Base-by-base conservation (phyloP, 148 eudicot species). In the Cornus controversa region DNA sequence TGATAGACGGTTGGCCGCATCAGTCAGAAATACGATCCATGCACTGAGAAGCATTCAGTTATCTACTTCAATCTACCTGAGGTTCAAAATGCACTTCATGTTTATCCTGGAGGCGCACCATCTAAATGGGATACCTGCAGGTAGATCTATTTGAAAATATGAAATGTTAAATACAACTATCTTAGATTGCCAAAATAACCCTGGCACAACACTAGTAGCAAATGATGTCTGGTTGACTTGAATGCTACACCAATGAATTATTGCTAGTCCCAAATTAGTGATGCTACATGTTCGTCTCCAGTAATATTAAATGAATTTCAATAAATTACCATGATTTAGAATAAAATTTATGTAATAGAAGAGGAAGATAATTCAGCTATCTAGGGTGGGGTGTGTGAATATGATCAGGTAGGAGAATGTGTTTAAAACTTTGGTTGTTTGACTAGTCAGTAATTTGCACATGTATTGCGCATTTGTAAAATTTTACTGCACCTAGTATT, bases 61-160 rank as follows among this genome's bases (percentile, higher is more conserved):
- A 80, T 79, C 34, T 96, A 96, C 84, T 96, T 96, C 86, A 96
- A 93, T 86, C 88, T 81, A 64, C 94, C 89, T 40, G 99, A 93
- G 88, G 99, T 93, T 84, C 98, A 96, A 84, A 86, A 86, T 54
- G 98, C 98, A 67, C 94, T 96, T 75, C 98, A 96, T 83, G 99
- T 90, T 73, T 76, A 77, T 73, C 89, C 85, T 62, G 80, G 77
- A 79, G 77, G 77, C 26, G 87, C 94, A 78, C 91, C 97, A 72
- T 79, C 80, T 42, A 88, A 80, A 76, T 96, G 99, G 99, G 93
- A 90, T 71, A 90, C 98, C 47, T 96, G 99, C 98, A 96, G 93
- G 99, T 96, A 86, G 27, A 65, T 34, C 60, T 72, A 75, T 67
- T 68, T 67, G 16, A 4, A 31, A 15, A 53, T 34, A 20, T 18